Evolutionary conservation across 495 filamentous ascomycete species (phyloP), one percentile per base, ranked within the genome.

Genomic region (Xylaria acuta): DNA sequence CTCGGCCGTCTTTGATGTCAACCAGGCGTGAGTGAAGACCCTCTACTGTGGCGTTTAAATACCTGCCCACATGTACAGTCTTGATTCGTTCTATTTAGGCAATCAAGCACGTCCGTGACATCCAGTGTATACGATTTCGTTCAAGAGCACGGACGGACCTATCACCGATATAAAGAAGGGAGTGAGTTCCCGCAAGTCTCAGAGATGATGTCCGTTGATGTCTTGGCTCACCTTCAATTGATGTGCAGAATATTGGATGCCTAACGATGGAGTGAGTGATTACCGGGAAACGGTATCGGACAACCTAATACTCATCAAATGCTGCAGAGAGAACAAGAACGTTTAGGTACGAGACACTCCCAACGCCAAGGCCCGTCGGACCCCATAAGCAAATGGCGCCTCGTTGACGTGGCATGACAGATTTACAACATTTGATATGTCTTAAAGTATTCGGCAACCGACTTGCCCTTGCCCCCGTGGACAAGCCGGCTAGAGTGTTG

Each of bases 371-470:
- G 0, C 18, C 34, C 38, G 38, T 43, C 5, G 2, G 60, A 16
- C 22, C 12, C 22, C 36, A 11, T 11, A 16, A 67, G 41, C 25
- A 47, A 67, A 25, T 22, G 12, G 12, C 60, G 1, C n/a, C 38
- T 32, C 11, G 7, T 41, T 67, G n/a, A 67, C n/a, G 4, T 2
- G 34, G 25, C 22, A 11, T 76, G 81, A 51, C 79, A 75, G 73
- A 75, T 70, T 67, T 75, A 84, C 73, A 97, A 80, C 70, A 95
- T 92, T 78, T 94, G 93, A 87, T 97, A 94, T 62, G 90, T 88
- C 32, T 92, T 92, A 72, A 92, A 90, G 82, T 95, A 88, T 82
- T 97, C 91, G 77, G 94, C 94, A n/a, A 92, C 94, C 78, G 95
- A 84, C 70, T 72, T 54, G 51, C 62, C 16, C 70, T 72, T 9